Conservation (phyloP, 345 rosid genomes). For the Gossypium sturtianum region DNA sequence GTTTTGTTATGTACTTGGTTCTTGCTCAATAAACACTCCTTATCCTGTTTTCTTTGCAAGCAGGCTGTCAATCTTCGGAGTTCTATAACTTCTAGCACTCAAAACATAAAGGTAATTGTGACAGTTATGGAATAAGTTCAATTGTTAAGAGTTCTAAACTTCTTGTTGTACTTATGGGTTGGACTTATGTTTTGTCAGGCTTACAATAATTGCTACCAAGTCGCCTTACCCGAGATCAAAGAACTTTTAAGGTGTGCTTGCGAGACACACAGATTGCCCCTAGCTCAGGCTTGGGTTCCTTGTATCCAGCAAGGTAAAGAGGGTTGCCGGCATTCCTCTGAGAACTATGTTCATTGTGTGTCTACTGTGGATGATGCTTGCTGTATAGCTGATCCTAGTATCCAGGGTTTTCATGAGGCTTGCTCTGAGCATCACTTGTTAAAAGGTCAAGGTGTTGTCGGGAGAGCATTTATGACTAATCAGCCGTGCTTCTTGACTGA, state of each 20-base stretch:
- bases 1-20: background rate
- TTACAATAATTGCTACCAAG: conserved; percentile 44
- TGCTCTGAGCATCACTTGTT: conserved; percentile 94
- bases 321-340: conserved; percentile 72
- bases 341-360: conserved; percentile 63
- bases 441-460: conserved; percentile 88
- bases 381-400: conserved; percentile 47
- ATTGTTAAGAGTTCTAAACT: background rate
- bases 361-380: conserved; percentile 82
- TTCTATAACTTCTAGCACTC: conserved; percentile 35
- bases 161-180: conserved; percentile 12
- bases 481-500: conserved; percentile 80
- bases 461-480: conserved; percentile 80
- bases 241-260: conserved; percentile 71
- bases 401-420: conserved; percentile 69
- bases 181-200: conserved; percentile 35
- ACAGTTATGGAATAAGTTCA: conserved; percentile 11
- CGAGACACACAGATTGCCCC: conserved; percentile 67
- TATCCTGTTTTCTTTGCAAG: conserved; percentile 8
- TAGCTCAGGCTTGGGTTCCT: conserved; percentile 84
- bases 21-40: background rate
- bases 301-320: conserved; percentile 73
- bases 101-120: conserved; percentile 47
- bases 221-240: conserved; percentile 69
- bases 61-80: conserved; percentile 91